These are phyloP conservation scores for Diutina sp. DNA, from an alignment of 1,139 yeast genomes.

Conservation along the genomic window DNA sequence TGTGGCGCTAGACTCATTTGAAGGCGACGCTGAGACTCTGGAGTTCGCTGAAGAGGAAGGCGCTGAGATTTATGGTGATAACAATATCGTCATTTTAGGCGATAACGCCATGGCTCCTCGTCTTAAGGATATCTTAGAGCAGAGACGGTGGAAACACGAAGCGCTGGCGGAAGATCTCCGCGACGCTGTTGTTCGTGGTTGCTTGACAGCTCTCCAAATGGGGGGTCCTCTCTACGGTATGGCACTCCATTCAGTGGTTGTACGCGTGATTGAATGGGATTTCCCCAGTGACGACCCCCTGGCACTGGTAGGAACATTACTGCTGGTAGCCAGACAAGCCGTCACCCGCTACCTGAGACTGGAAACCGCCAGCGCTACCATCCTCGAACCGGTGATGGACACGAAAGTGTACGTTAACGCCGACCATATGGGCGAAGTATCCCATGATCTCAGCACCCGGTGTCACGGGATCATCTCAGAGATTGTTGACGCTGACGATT, in stretches of 20 bases:
- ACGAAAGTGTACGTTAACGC: constrained; percentile 58
- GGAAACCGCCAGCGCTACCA: constrained; percentile 20
- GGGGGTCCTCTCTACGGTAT: constrained; percentile 63
- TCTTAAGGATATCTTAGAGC: constrained; percentile 16
- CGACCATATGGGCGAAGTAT: constrained; percentile 68
- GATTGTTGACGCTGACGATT: constrained; percentile 53
- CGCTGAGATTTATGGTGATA: constrained; percentile 20
- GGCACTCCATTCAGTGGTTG: constrained; percentile 51
- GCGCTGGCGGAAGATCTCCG: constrained; percentile 35
- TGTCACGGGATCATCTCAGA: constrained; percentile 57
- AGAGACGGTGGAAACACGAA: constrained; percentile 40
- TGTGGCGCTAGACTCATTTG: constrained; percentile 40
- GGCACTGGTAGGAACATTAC: constrained; percentile 12
- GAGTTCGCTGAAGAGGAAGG: constrained; percentile 26
- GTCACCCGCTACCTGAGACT: constrained; percentile 14
- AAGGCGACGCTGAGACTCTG: constrained; percentile 26
- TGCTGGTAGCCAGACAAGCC: constrained; percentile 20
- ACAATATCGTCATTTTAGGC: constrained; percentile 23
- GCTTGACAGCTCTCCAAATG: constrained; percentile 59
- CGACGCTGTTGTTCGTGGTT: constrained; percentile 43
- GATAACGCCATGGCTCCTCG: constrained; percentile 15
- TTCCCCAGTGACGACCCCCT: constrained; percentile 40
- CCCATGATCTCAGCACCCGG: constrained; percentile 62
- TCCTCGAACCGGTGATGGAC: constrained; percentile 83
- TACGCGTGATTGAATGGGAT: constrained; percentile 37